Percentiles rank a stretch among this genome's conserved stretches.
phyloP scores from a whole-genome alignment of 2,329 filamentous ascomycete genomes.

The Fusarium gaditjirri region DNA sequence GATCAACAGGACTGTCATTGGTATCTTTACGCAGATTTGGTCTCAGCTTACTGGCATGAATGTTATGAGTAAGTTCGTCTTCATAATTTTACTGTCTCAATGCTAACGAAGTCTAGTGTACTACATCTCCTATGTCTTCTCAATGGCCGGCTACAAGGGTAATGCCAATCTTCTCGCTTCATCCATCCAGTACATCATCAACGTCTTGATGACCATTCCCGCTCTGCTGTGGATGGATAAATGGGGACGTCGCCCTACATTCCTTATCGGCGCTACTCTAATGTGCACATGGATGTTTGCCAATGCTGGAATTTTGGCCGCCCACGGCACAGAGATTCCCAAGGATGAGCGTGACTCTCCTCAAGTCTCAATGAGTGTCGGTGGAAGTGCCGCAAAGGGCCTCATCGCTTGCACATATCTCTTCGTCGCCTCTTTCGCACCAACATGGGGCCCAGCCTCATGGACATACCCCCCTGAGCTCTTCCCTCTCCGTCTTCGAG shows the following conservation, averaged over 20 bases:
- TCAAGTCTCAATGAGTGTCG: conserved; percentile 59
- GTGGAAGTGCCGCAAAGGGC: conserved; percentile 62
- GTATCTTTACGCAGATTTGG: conserved; percentile 65
- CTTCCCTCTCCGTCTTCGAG: conserved; percentile 58
- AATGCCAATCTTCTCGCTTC: conserved; percentile 65
- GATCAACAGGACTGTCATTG: conserved; percentile 63
- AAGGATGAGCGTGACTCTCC: conserved; percentile 58
- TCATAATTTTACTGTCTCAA: fast-evolving
- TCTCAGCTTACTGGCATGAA: conserved; percentile 68
- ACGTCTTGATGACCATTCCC: conserved; percentile 81
- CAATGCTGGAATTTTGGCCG: conserved; percentile 63
- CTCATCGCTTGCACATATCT: conserved; percentile 76
- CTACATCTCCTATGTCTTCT: conserved; percentile 64
- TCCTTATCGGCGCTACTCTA: conserved; percentile 72
- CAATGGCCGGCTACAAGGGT: conserved; percentile 53
- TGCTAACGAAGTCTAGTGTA: conserved; percentile 56
- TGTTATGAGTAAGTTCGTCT: conserved; percentile 61
- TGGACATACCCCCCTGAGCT: conserved; percentile 70
- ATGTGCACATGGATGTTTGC: conserved; percentile 71
- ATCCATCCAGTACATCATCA: conserved; percentile 74
- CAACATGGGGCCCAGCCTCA: conserved; percentile 60
- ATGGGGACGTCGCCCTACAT: conserved; percentile 77
- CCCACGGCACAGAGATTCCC: conserved; percentile 55
- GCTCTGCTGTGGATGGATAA: conserved; percentile 79
- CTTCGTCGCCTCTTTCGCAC: conserved; percentile 63